These are phyloP conservation scores for Gentiana macrophylla DNA, from an alignment of 257 asterid species.

Conservation along the genomic window DNA sequence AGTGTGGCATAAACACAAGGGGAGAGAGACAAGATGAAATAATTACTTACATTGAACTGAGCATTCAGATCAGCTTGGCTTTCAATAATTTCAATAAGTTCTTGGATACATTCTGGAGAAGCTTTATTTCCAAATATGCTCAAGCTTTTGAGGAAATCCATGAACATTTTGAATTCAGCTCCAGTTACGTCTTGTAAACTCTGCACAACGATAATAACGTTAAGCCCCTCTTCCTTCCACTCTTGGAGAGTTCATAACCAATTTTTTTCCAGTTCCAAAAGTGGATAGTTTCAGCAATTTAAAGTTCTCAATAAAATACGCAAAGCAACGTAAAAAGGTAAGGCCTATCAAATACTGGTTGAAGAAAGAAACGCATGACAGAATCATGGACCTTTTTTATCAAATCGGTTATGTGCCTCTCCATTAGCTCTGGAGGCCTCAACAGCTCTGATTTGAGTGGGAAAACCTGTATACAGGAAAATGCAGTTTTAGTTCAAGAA, in stretches of 20 bases:
- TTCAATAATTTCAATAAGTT: constrained; percentile 78
- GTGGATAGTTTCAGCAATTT: no score
- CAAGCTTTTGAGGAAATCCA: constrained; percentile 75
- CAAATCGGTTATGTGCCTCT: constrained; percentile 85
- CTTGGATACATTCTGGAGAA: constrained; percentile 64
- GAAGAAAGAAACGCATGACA: no score
- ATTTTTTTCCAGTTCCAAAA: no score
- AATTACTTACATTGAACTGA: constrained; percentile 56
- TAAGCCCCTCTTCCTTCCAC: no score
- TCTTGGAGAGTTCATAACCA: no score
- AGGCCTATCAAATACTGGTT: no score
- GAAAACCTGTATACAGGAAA: constrained; percentile 47
- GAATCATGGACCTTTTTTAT: constrained; percentile 50
- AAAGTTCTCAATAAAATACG: no score
- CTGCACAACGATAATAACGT: constrained; percentile 32
- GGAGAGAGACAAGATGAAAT: background rate
- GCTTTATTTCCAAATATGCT: constrained; percentile 77
- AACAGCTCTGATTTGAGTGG: constrained; percentile 85
- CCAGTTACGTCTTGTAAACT: constrained; percentile 95
- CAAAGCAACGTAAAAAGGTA: no score
- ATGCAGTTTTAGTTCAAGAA: background rate
- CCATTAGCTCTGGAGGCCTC: constrained; percentile 79
- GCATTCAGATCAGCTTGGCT: constrained; percentile 95
- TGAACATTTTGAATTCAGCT: constrained; percentile 86
- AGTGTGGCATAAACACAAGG: no score